Base-by-base conservation (phyloP, 139 green algal species). In the Tetradesmus obliquus region DNA sequence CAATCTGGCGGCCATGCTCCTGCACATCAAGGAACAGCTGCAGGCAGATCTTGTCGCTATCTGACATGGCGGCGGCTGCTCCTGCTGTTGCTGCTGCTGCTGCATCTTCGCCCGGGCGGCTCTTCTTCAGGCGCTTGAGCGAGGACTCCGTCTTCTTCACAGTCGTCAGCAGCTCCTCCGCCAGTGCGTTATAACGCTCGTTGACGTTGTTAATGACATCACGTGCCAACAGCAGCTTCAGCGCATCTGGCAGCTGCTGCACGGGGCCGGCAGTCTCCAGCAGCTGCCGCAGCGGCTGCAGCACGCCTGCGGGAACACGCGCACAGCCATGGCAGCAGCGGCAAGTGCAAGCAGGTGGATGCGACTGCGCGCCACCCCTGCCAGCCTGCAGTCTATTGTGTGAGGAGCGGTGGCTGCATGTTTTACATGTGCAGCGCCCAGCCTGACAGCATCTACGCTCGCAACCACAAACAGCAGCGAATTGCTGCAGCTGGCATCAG, bases 21-120 rank as follows among this genome's bases (percentile, higher is more conserved):
- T 96, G 90, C 76, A 96, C 95, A 71, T 98, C 96, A 69, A 99
- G 92, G 51, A 95, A 93, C 82, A 98, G 95, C 95, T 98, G 96
- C 92, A 95, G 88, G 0, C 91, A 94, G 88, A 99, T 98, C 94
- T 99, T 99, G 84, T 99, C 98, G 8, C 95, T 97, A 94, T 99
- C 98, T 3, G 95, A 96, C 91, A 98, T 93, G 17, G 17, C 84
- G 58, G 55, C 88, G 3, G 66, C 84, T 8, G 20, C 76, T 66
- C 32, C 83, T 58, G 60, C 91, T 54, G 58, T 20, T 53, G 20
- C 85, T 51, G 58, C 80, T 86, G 79, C 82, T 85, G 82, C 81
- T 94, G 22, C 91, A 90, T 91, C 90, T 19, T 88, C 92, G 22
- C 93, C 93, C 53, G 87, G 93, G 2, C 93, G 92, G 55, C 69